Base-by-base conservation (phyloP, 179 eudicot genomes). In the Sideroxylon spinosum region DNA sequence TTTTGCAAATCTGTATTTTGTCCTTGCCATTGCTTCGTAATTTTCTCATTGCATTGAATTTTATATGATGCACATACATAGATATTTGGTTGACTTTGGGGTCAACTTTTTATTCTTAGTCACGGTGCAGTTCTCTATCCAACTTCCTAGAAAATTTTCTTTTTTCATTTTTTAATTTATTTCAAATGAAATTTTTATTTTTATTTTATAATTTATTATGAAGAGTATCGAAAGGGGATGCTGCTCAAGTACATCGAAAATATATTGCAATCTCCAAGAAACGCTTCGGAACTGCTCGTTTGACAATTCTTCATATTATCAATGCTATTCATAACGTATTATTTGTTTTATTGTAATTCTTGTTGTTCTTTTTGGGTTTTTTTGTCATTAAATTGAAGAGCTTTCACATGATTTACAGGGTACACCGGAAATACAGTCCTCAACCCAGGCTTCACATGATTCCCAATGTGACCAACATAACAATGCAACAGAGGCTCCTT, bases 401-500 rank as follows among this genome's bases (percentile, higher is more conserved):
- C 28, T 68, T 73, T 52, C 76, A 61, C 86, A 91, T 93, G 96
- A 90, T 68, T 79, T 86, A 10, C 89, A 86, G 76, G 84, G 82
- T 67, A 84, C 90, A 77, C 87, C 91, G 10, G 91, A 91, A 86
- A 71, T 76, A 72, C 89, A 85, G 79, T 86, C 90, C 10, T 78
- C 89, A 62, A 83, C 81, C 63, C 90, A 86, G 79, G 85, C 76
- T 75, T 82, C 93, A 9, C 91, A 88, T 73, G 98, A 91, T 71
- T 89, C 91, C 69, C 97, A 88, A 77, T 85, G 83, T 79, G 91
- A 86, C 77, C 92, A 76, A 23, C 92, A 83, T 44, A 92, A 89
- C 74, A 90, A 87, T 84, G 84, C 83, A 70, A 64, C 81, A 55
- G 97, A 92, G 82, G 86, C 88, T 76, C 89, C 92, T 81, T 83